Percentiles rank a stretch among this genome's conserved stretches.
phyloP scores from a whole-genome alignment of 495 filamentous ascomycete species.

The Gamarada debralockiae region DNA sequence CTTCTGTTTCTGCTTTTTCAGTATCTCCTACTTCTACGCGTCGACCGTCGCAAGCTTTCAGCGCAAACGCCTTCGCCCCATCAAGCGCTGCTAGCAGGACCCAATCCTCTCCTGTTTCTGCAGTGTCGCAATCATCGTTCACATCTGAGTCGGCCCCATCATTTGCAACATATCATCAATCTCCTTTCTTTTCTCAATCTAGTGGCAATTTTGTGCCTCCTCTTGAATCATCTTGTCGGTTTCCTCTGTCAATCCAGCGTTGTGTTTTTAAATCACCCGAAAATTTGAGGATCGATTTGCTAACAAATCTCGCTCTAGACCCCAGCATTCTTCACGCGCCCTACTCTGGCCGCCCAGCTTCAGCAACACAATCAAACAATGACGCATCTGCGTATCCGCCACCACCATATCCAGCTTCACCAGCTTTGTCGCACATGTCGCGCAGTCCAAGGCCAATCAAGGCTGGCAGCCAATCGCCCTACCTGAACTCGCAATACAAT shows the following conservation, averaged over 20 bases:
- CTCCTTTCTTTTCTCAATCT: constrained; percentile 53
- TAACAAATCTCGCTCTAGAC: constrained; percentile 18
- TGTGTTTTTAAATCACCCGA: constrained; percentile 3
- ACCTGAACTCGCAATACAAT: constrained; percentile 26
- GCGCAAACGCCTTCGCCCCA: constrained; percentile 18
- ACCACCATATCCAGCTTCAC: constrained; percentile 23
- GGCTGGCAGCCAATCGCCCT: constrained; percentile 27
- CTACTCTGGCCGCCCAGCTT: constrained; percentile 20
- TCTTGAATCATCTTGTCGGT: constrained; percentile 59
- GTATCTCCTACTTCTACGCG: constrained; percentile 33
- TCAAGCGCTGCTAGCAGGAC: constrained; percentile 17
- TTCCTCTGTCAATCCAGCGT: constrained; percentile 38
- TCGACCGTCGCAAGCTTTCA: constrained; percentile 26
- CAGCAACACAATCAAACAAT: constrained; percentile 16
- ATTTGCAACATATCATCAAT: constrained; percentile 26
- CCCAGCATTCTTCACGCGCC: constrained; percentile 27
- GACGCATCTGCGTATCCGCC: constrained; percentile 20
- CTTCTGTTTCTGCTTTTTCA: constrained; percentile 38
- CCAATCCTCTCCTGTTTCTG: constrained; percentile 19
- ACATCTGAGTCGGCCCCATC: constrained; percentile 12
- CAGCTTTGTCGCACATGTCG: constrained; percentile 25
- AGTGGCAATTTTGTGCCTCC: constrained; percentile 59
- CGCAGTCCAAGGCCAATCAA: constrained; percentile 23
- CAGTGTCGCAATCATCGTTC: constrained; percentile 13
- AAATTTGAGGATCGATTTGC: constrained; percentile 4